Base-by-base conservation (phyloP, 2,329 filamentous ascomycete genomes). In the Curvularia spicifera region DNA sequence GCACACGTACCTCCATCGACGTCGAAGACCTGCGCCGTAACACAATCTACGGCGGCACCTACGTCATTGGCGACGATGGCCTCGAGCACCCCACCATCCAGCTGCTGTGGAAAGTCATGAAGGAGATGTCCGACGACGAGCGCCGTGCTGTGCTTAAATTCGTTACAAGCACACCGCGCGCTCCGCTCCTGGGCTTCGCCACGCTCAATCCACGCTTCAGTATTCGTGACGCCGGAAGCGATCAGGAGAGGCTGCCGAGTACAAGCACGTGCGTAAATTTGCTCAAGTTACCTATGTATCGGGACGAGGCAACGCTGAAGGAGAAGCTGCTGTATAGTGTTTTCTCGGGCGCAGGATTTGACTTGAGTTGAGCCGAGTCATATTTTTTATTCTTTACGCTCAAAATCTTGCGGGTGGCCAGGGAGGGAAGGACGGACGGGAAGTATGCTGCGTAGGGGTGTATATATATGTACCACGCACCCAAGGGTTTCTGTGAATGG, bases 261-360 rank as follows among this genome's bases (percentile, higher is more conserved):
- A 93, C 95, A 18, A 97, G 93, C 74, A 99, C 95, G 0, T 99
- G 95, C 70, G 92, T 98, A 28, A 99, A 99, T 74, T 75, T 99
- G 67, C 79, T 99, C 47, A 99, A 99, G 81, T 79, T 99, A 65
- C 95, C 95, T 6, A 86, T 89, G 64, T 99, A 98, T 76, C 84
- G 78, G 47, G 87, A 82, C 33, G 86, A 88, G 62, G 77, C 80
- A 58, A 84, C 82, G 28, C 75, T 99, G 69, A 88, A 85, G 72
- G 85, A 89, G 71, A 98, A 97, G 79, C 75, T 99, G 59, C 79
- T 98, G 51, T 97, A 97, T 77, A 94, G 94, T 8, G 87, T 97
- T 20, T 91, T 91, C 67, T 90, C 91, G 0, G 93, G 93, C 0
- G 94, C 95, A 46, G 94, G 95, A 0, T 99, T 99, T 78, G 94